Conservation (phyloP, 805 yeast species). For the Sugiyamaella boreocaroliniensis region DNA sequence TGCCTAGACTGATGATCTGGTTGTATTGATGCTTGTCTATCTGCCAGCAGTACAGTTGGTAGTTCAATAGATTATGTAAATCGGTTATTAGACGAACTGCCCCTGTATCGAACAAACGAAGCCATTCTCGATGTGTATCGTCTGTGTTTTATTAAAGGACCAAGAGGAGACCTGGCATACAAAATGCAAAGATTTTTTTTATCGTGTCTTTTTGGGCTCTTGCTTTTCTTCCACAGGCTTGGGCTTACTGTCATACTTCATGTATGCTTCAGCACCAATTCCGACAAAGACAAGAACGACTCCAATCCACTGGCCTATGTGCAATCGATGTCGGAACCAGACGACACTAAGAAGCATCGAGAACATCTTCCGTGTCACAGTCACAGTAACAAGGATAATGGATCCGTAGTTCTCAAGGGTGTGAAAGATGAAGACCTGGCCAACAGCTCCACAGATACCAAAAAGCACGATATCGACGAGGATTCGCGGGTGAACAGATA, state of each 20-base stretch:
- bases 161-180: background rate
- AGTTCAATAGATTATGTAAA: no score
- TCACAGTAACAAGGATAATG: conserved; percentile 77
- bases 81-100: no score
- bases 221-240: background rate
- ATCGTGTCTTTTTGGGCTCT: background rate
- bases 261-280: conserved; percentile 67
- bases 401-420: conserved; percentile 84
- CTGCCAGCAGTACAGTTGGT: no score
- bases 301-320: conserved; percentile 67
- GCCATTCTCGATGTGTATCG: no score
- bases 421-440: conserved; percentile 87
- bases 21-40: no score
- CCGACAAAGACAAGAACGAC: conserved; percentile 77
- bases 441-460: conserved; percentile 77
- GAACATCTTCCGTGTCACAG: conserved; percentile 93
- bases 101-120: no score
- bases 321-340: conserved; percentile 73
- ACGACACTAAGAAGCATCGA: conserved; percentile 88
- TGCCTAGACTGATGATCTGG: no score
- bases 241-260: conserved; percentile 31
- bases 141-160: background rate
- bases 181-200: no score
- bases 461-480: conserved; percentile 55
- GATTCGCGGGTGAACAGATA: conserved; percentile 46